Conservation (phyloP, 306 rosid species). For the Sesbania bispinosa region DNA sequence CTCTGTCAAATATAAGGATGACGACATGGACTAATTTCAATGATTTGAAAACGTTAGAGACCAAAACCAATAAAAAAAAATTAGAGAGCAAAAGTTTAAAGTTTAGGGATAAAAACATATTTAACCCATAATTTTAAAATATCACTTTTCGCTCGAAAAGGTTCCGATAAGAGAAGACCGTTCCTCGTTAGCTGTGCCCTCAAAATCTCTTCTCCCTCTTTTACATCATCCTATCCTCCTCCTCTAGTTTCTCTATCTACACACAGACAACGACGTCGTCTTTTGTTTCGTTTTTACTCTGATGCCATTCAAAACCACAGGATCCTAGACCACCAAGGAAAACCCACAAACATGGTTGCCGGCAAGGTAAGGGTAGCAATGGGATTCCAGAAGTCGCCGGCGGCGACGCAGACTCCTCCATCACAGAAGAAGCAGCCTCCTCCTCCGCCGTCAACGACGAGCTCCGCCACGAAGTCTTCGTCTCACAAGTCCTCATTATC, state of each 20-base stretch:
- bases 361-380: conserved; percentile 84
- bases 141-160: background rate
- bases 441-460: conserved; percentile 42
- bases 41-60: too few species aligned
- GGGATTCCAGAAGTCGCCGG: conserved; percentile 79
- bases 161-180: conserved; percentile 61
- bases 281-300: conserved; percentile 19
- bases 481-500: conserved; percentile 80
- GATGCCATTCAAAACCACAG: conserved; percentile 38
- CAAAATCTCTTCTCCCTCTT: background rate
- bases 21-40: too few species aligned
- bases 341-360: conserved; percentile 56
- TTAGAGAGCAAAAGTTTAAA: too few species aligned
- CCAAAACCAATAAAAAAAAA: too few species aligned
- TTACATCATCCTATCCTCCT: background rate
- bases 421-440: conserved; percentile 41
- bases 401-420: conserved; percentile 44
- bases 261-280: conserved; percentile 48
- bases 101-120: too few species aligned
- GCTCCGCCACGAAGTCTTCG: conserved; percentile 40
- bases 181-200: conserved; percentile 70
- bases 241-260: background rate
- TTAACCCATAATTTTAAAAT: too few species aligned
- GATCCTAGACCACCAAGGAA: background rate
- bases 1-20: too few species aligned